Evolutionary conservation across 179 eudicot species (phyloP), one percentile per base, ranked within the genome.

Genomic region (Corrigiola litoralis): DNA sequence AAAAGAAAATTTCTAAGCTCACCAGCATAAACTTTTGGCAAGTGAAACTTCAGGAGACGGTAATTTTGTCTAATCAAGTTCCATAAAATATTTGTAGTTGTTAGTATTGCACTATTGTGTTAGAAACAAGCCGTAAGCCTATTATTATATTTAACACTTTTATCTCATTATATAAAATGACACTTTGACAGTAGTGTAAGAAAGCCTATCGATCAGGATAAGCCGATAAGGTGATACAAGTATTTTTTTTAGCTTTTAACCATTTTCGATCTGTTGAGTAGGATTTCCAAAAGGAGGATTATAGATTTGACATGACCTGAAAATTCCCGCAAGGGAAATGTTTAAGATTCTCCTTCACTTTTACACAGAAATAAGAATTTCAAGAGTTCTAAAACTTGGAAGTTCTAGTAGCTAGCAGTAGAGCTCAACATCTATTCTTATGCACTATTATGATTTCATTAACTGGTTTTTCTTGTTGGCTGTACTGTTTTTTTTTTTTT

Each of bases 261-360:
- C 70, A 49, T 65, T 52, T 47, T 60, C 52, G 44, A 27, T 3
- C 17, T 42, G 1, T 44, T n/a, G n/a, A 45, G 65, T 61, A 44
- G 24, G 72, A 61, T 46, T 63, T n/a, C n/a, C 21, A 58, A 68
- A 55, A 45, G 29, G 6, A 71, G 44, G 63, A 63, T 33, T 55
- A 63, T 45, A 71, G 74, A 71, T 63, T 63, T 63, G 74, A 71
- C 63, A 47, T 54, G 74, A 46, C 64, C 46, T 45, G 11, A 71
- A 58, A 72, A 53, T 72, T 72, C 44, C 56, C 24, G 45, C 40
- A 13, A 27, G 36, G 37, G 61, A 61, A 57, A 45, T 63, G 56
- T 63, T 54, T 16, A 62, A 70, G 74, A 63, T 71, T 71, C 63
- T 63, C 49, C 6, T 46, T 47, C 32, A 47, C 54, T 21, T n/a